Evolutionary conservation across 495 filamentous ascomycete species (phyloP).

Genomic region (Penicillium canariense): DNA sequence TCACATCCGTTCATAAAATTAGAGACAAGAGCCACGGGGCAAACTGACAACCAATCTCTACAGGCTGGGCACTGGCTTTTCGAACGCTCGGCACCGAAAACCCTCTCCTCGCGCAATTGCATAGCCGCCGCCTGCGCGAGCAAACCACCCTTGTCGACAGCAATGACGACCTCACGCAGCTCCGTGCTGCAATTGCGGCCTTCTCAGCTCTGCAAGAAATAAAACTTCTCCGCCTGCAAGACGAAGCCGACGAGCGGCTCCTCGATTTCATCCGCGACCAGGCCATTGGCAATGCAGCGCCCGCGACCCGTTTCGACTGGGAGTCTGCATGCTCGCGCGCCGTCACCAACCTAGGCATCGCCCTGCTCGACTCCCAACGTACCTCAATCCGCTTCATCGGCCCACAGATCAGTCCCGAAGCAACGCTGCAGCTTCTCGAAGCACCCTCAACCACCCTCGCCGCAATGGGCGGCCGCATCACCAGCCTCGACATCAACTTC

Average conservation of each 20-base stretch:
- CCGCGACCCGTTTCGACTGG: constrained; percentile 52
- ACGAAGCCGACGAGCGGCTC: constrained; percentile 54
- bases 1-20: constrained; percentile 2
- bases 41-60: constrained; percentile 17
- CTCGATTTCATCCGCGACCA: constrained; percentile 39
- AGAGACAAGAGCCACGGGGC: neutral
- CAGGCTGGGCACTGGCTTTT: constrained; percentile 36
- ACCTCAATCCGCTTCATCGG: constrained; percentile 59
- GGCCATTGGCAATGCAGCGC: constrained; percentile 4
- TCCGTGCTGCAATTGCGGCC: constrained; percentile 54
- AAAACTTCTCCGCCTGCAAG: constrained; percentile 62
- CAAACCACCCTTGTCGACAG: constrained; percentile 30
- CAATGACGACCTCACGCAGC: constrained; percentile 33
- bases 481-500: constrained; percentile 59
- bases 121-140: constrained; percentile 32
- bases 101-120: constrained; percentile 26
- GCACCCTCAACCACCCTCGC: constrained; percentile 48
- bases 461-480: constrained; percentile 53
- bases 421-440: constrained; percentile 49
- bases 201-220: constrained; percentile 64
- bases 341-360: constrained; percentile 54
- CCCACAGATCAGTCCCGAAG: constrained; percentile 63
- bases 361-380: constrained; percentile 54
- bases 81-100: constrained; percentile 18
- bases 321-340: constrained; percentile 61